Base-by-base conservation (phyloP, 352 stramenopile species). In the Elongisporangium undulatum region DNA sequence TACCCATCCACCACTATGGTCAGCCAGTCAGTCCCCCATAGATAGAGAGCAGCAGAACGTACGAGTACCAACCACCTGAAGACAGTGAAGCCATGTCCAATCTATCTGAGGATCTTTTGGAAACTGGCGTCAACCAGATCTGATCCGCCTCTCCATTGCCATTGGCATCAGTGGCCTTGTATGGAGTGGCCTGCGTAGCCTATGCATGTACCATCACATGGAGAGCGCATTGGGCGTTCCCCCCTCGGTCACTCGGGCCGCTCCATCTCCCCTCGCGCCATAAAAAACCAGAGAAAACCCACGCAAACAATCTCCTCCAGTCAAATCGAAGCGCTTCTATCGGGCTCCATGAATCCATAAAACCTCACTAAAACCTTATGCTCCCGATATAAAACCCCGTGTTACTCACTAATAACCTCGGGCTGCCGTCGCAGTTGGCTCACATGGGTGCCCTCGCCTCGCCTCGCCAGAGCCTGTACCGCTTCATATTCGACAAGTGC, bases 271-370 rank as follows among this genome's bases (percentile, higher is more conserved):
- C 15, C 13, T 49, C 24, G 20, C 38, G 48, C 48, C 21, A 16
- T 10, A 17, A 45, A 45, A 55, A 39, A 39, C 19, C 8, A 17
- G 23, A 17, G 7, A 20, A 34, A 21, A 17, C 49, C 24, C 49
- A 9, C 2, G 2, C 49, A 53, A 26, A 38, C 50, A 55, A 55
- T 55, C 64, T 64, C 60, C 61, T 53, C 66, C 66, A 72, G 66
- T 72, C 66, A 68, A 72, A 64, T 61, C 38, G 38, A 51, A 23
- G 19, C 38, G 53, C n/a, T 19, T 51, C 19, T 23, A 17, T 20
- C 29, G 13, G 17, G 34, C 5, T 10, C 34, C 7, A 15, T 8
- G 0, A 17, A 56, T 8, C 6, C 6, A 51, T 34, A 51, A 29
- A 49, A 51, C 29, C 26, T 58, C 38, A 21, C 24, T 21, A 19